A percentile compares a stretch with the other conserved stretches of the same genome.
Evolutionary conservation across 352 stramenopile species (phyloP).

Genomic region (Globisporangium heterothallicum): DNA sequence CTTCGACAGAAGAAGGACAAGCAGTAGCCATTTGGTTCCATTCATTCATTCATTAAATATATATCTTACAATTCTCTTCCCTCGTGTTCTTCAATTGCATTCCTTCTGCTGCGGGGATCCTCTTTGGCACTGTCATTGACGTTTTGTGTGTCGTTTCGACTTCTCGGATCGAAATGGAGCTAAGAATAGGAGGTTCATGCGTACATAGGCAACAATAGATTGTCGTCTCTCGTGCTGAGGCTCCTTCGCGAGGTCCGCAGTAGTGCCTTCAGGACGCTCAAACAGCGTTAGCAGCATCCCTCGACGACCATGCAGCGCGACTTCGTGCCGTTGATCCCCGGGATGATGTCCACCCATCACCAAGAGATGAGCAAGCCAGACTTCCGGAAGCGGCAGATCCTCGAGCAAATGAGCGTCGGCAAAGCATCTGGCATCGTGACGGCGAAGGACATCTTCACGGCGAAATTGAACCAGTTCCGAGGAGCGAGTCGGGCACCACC

Average conservation of each 20-base stretch:
- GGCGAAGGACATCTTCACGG: slow-evolving; percentile 6
- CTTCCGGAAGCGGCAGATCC: slow-evolving; percentile 56
- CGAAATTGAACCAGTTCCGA: slow-evolving; percentile 14
- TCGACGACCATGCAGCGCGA: slow-evolving; percentile 4
- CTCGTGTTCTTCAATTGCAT: background rate
- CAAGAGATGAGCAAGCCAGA: slow-evolving; percentile 34
- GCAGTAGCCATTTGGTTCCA: background rate
- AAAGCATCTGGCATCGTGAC: slow-evolving; percentile 18
- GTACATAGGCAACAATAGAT: no score
- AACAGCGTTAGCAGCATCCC: background rate
- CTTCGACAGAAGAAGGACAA: slow-evolving; percentile 2
- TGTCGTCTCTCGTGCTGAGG: no score
- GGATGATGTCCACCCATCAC: slow-evolving; percentile 46
- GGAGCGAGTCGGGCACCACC: background rate
- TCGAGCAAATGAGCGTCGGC: slow-evolving; percentile 59
- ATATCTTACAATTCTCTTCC: slow-evolving; percentile 12
- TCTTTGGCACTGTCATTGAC: no score
- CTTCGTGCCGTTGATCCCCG: slow-evolving; percentile 42
- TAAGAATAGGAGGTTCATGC: no score
- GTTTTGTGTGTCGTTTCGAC: no score
- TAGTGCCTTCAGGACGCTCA: background rate
- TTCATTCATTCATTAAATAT: slow-evolving; percentile 15
- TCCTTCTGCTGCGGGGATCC: no score
- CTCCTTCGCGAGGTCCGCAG: no score
- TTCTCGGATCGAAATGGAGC: no score